These are phyloP conservation scores for Ophiocordyceps polyrhachis-furcata DNA, from an alignment of 2,329 filamentous ascomycete genomes.

Conservation along the genomic window DNA sequence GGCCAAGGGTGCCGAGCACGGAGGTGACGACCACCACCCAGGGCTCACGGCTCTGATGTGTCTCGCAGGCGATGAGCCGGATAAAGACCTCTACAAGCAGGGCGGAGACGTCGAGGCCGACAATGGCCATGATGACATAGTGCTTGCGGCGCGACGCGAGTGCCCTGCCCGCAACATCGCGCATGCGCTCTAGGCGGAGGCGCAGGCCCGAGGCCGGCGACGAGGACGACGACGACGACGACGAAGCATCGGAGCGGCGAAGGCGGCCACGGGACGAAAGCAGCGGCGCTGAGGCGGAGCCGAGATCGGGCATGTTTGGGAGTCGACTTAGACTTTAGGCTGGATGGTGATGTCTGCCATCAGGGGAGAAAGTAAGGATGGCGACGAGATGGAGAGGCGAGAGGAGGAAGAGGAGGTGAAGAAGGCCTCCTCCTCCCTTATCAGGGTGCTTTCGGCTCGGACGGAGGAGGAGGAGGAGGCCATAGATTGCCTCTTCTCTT, in stretches of 20 bases:
- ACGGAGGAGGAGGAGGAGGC: not conserved
- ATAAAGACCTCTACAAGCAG: conserved; percentile 29
- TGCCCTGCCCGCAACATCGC: not conserved
- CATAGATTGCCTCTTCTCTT: not conserved
- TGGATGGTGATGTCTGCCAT: not conserved
- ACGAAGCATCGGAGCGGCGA: not conserved
- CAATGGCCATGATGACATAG: conserved; percentile 22
- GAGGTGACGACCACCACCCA: conserved; percentile 21
- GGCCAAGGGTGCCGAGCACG: conserved; percentile 29
- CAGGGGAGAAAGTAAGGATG: no score
- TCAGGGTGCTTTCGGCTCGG: not conserved
- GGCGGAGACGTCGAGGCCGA: conserved; percentile 25
- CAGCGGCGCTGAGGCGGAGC: not conserved
- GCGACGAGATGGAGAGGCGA: no score
- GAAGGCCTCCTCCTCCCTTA: not conserved
- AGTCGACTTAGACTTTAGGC: not conserved
- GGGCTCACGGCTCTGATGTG: conserved; percentile 16
- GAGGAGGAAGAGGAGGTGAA: not conserved
- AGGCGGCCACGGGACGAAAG: not conserved
- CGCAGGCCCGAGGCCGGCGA: not conserved
- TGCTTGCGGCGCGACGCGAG: conserved; percentile 23
- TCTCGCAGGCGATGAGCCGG: conserved; percentile 28
- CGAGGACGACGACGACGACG: not conserved
- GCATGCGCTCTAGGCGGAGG: not conserved
- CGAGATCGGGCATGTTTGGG: not conserved